Conservation (phyloP, 306 rosid genomes). For the Vicia faba region DNA sequence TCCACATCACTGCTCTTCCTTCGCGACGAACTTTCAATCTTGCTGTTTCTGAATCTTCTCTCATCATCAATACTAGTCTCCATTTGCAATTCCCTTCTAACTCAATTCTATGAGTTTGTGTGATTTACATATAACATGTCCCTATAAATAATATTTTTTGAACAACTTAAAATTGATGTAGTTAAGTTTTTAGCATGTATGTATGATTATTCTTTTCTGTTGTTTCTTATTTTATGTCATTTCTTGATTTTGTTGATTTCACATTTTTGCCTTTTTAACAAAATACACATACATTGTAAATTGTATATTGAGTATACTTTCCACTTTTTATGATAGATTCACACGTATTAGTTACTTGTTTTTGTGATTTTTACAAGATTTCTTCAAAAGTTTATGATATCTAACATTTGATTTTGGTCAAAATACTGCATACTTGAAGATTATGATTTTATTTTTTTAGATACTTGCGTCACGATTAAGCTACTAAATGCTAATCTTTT, state of each 20-base stretch:
- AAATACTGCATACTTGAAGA: background rate
- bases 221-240: background rate
- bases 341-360: background rate
- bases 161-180: background rate
- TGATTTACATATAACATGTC: background rate
- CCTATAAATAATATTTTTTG: background rate
- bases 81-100: slow-evolving; percentile 4
- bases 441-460: background rate
- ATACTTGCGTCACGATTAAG: background rate
- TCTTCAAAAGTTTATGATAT: background rate
- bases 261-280: background rate
- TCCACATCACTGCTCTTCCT: background rate
- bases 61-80: background rate
- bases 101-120: background rate
- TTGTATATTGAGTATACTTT: background rate
- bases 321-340: background rate
- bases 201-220: background rate
- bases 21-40: background rate
- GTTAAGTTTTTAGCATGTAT: background rate
- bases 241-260: background rate
- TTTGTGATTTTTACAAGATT: background rate
- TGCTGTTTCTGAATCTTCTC: background rate
- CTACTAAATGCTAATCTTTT: background rate
- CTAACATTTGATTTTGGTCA: too few species aligned
- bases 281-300: background rate